Conservation (phyloP, 768 basidiomycete genomes). For the Cantharellus anzutake region DNA sequence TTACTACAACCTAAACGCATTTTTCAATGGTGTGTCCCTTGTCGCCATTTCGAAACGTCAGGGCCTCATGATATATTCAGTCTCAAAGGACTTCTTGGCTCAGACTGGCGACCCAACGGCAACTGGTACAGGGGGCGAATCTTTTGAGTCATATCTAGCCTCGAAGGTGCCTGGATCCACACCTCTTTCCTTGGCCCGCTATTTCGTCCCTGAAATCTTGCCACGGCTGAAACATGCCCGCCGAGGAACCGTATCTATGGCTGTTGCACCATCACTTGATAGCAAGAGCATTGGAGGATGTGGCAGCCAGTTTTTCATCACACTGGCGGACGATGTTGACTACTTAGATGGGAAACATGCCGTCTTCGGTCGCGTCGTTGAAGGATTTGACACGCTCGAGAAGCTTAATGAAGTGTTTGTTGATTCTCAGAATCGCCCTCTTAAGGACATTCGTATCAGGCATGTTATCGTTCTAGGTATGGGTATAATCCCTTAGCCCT, state of each 20-base stretch:
- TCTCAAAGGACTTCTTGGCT: conserved; percentile 93
- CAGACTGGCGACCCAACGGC: conserved; percentile 95
- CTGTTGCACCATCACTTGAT: conserved; percentile 66
- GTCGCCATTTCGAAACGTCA: not conserved
- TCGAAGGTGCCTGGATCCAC: conserved; percentile 20
- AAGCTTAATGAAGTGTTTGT: conserved; percentile 84
- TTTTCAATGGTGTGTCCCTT: conserved; percentile 75
- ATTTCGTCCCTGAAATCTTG: conserved; percentile 70
- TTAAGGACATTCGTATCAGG: conserved; percentile 86
- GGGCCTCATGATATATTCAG: conserved; percentile 22
- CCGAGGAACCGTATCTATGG: conserved; percentile 93
- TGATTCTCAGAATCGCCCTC: conserved; percentile 73
- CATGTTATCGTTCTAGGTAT: conserved; percentile 90
- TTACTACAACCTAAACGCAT: conserved; percentile 91
- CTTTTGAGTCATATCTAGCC: conserved; percentile 58
- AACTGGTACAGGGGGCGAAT: conserved; percentile 85
- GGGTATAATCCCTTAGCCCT: conserved; percentile 10
- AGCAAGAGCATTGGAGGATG: conserved; percentile 49
- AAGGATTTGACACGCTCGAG: conserved; percentile 79
- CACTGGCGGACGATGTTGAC: conserved; percentile 74
- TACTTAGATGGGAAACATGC: conserved; percentile 91
- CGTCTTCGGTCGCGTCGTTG: conserved; percentile 90
- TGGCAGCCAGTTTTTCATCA: conserved; percentile 94
- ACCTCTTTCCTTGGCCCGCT: conserved; percentile 32
- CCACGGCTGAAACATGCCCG: conserved; percentile 67